phyloP scores from a whole-genome alignment of 2,329 filamentous ascomycete species.

The Penicillium sp. region DNA sequence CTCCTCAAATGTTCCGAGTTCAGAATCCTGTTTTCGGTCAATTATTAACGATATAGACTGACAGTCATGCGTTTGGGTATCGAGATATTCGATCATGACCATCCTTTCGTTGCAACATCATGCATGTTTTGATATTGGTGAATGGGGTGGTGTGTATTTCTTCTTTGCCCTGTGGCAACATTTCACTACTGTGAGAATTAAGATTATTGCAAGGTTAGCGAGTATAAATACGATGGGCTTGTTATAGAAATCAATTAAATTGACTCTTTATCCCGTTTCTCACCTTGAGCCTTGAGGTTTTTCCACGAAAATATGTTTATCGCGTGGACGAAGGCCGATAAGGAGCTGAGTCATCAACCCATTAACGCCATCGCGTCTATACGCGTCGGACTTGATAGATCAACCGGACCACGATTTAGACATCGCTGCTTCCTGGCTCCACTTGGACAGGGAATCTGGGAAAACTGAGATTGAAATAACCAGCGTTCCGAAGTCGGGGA shows the following conservation, averaged over 20 bases:
- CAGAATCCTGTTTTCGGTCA: background rate
- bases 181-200: background rate
- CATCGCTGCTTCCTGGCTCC: background rate
- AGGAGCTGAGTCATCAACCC: conserved; percentile 21
- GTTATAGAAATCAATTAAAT: background rate
- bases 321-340: background rate
- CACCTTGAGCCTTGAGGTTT: background rate
- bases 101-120: background rate
- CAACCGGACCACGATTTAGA: conserved; percentile 1
- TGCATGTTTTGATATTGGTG: background rate
- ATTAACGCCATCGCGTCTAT: conserved; percentile 29
- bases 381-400: conserved; percentile 35
- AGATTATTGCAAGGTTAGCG: background rate
- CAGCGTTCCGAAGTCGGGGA: background rate
- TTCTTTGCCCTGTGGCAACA: background rate
- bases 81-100: background rate
- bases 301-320: background rate
- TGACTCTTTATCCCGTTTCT: background rate
- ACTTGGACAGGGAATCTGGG: background rate
- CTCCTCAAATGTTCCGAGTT: background rate
- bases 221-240: background rate
- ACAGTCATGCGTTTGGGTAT: background rate
- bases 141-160: background rate
- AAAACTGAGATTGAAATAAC: no score
- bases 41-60: background rate